Conservation (phyloP, 2,329 filamentous ascomycete species). For the Sclerotinia minor region DNA sequence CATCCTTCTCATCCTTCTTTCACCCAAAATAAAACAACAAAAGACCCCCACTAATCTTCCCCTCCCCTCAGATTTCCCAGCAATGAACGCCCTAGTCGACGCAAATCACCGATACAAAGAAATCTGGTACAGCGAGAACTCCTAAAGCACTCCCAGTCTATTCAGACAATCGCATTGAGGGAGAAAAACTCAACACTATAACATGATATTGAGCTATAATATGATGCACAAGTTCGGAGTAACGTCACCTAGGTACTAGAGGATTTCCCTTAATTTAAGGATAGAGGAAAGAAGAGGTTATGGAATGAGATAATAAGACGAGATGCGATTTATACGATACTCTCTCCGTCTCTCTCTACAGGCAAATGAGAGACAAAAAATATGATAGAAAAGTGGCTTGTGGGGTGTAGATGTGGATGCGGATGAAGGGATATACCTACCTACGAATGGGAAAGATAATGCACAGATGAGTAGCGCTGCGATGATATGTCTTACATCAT, state of each 20-base stretch:
- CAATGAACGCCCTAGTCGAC: slow-evolving; percentile 79
- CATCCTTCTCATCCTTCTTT: background rate
- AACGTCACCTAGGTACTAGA: background rate
- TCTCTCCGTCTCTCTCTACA: background rate
- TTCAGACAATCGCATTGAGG: background rate
- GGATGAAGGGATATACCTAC: too few species aligned
- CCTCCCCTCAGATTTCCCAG: slow-evolving; percentile 56
- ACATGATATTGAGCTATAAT: background rate
- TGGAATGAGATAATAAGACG: background rate
- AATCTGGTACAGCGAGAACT: slow-evolving; percentile 64
- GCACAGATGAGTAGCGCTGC: background rate
- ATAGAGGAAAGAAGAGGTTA: background rate
- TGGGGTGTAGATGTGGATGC: too few species aligned
- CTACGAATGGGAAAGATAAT: too few species aligned
- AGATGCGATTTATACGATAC: background rate
- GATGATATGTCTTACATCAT: background rate
- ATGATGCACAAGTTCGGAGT: too few species aligned
- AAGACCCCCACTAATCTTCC: background rate
- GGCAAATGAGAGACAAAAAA: too few species aligned
- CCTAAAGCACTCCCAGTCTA: background rate
- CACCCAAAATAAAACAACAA: background rate
- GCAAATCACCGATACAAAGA: slow-evolving; percentile 77
- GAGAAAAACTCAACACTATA: background rate
- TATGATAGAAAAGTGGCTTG: background rate
- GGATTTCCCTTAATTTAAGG: too few species aligned